Base-by-base conservation (phyloP, 2,329 filamentous ascomycete species). In the Periconia macrospinosa region DNA sequence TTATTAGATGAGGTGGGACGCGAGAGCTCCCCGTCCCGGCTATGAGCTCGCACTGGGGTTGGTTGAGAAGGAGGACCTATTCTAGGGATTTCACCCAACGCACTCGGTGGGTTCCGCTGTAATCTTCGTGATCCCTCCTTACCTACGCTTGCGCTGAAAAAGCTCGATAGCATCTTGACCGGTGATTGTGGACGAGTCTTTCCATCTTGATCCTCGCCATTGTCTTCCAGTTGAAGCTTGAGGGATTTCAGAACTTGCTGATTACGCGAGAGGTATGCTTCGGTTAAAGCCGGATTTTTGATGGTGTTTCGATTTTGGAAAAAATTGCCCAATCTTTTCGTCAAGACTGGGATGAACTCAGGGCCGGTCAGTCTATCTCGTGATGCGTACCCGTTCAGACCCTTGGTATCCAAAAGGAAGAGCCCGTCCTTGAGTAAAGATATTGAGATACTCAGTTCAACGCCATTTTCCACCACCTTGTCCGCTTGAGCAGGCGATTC, bases 111-210 rank as follows among this genome's bases (percentile, higher is more conserved):
- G 43, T 65, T 67, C 6, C 70, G 69, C 41, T 75, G 68, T 7
- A 74, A 58, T 51, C 65, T 75, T 19, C 69, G 65, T 30, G 64
- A 61, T 19, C 66, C 63, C 18, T 74, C 72, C 44, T 78, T 80
- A 33, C 80, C 73, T 17, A 75, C 81, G 52, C 81, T 83, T 20
- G 85, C 84, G 33, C 85, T 83, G 63, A 95, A 85, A 50, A 97
- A 84, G 66, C 83, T 96, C 0, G 92, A 95, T 15, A 97, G 79
- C 66, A 96, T 81, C 71, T 97, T 97, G 45, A 95, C 90, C 0
- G 93, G 92, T 1, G 92, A 97, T n/a, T 88, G 84, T 5, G 86
- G 86, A 10, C 93, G 82, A 67, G 90, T 90, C 0, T 86, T 86
- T n/a, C 60, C 61, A 23, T 75, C 73, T 41, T 63, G 62, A 18